Evolutionary conservation across 2,329 filamentous ascomycete species (phyloP).

Genomic region (Neobulgaria alba): DNA sequence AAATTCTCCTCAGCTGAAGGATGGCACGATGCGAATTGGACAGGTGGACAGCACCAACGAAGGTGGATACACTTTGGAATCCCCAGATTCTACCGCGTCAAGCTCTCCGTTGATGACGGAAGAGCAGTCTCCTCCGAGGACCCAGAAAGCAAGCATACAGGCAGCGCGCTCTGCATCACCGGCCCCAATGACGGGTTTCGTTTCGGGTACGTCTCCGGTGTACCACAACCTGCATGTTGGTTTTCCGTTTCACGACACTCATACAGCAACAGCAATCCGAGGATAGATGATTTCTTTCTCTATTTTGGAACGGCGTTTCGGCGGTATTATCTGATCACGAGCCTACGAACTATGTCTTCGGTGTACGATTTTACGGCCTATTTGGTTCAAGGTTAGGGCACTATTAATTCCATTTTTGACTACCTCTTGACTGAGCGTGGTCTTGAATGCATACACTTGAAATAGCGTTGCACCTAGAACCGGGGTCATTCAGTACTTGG

Average conservation of each 20-base stretch:
- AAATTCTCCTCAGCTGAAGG: constrained; percentile 41
- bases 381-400: constrained; percentile 2
- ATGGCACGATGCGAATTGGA: constrained; percentile 36
- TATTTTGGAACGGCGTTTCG: neutral
- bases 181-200: constrained; percentile 37
- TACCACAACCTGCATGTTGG: constrained; percentile 28
- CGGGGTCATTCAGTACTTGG: neutral
- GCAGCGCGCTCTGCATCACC: constrained; percentile 35
- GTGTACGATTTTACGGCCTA: constrained; percentile 6
- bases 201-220: constrained; percentile 37
- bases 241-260: constrained; percentile 28
- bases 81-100: constrained; percentile 29
- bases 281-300: constrained; percentile 19
- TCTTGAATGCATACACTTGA: constrained; percentile 9
- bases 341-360: constrained; percentile 8
- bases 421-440: constrained; percentile 27
- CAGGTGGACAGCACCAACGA: constrained; percentile 38
- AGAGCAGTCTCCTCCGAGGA: constrained; percentile 17
- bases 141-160: constrained; percentile 26
- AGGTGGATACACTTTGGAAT: constrained; percentile 28
- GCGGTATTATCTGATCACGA: neutral
- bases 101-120: constrained; percentile 25
- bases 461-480: neutral
- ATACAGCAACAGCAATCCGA: constrained; percentile 30
- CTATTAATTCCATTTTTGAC: constrained; percentile 9